phyloP scores from a whole-genome alignment of 805 yeast species.

The Grigorovia yakushimaensis region DNA sequence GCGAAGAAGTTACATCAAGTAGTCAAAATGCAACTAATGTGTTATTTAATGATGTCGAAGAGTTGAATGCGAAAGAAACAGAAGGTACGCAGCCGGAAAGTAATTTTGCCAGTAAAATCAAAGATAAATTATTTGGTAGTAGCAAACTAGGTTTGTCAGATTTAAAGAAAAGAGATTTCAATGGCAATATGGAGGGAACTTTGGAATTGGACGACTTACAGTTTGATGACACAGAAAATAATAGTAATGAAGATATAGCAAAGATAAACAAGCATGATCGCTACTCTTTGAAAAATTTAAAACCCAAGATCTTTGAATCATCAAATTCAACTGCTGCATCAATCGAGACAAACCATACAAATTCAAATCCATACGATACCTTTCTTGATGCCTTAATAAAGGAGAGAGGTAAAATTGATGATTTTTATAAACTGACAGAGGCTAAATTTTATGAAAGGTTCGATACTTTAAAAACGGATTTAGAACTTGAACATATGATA shows the following conservation, averaged over 20 bases:
- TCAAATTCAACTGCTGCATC: slow-evolving; percentile 10
- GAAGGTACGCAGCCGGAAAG: background rate
- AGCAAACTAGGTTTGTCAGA: background rate
- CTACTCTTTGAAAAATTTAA: slow-evolving; percentile 10
- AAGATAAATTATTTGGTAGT: slow-evolving; percentile 8
- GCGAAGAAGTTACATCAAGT: slow-evolving; percentile 17
- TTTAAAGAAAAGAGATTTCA: background rate
- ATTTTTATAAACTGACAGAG: slow-evolving; percentile 41
- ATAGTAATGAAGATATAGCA: background rate
- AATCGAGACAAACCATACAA: slow-evolving; percentile 18
- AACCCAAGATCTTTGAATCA: slow-evolving; percentile 11
- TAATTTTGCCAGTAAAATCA: slow-evolving; percentile 7
- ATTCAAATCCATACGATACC: slow-evolving; percentile 31
- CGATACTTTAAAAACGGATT: slow-evolving; percentile 38
- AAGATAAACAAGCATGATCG: background rate
- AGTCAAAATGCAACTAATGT: background rate
- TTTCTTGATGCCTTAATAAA: slow-evolving; percentile 38
- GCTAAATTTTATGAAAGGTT: slow-evolving; percentile 36
- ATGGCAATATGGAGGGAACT: slow-evolving; percentile 11
- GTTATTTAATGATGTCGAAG: background rate
- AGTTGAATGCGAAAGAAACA: background rate
- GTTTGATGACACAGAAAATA: background rate
- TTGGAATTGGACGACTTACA: slow-evolving; percentile 20
- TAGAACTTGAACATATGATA: slow-evolving; percentile 30
- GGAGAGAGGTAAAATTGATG: slow-evolving; percentile 45